Evolutionary conservation across 805 yeast genomes (phyloP).

Genomic region (Yamadazyma paraphyllophila): DNA sequence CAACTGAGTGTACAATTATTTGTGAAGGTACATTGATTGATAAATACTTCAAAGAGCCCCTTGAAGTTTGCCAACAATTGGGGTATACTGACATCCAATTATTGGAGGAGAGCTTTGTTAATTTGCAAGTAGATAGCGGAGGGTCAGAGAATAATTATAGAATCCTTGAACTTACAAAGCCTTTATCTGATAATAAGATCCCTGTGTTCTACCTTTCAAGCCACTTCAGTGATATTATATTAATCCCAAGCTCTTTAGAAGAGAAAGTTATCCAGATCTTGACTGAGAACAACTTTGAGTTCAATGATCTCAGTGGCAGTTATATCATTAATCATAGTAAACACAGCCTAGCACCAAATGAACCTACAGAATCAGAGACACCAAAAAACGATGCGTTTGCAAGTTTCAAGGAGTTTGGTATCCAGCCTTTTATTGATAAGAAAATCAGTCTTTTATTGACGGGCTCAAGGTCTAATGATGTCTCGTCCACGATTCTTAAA

Average conservation of each 20-base stretch:
- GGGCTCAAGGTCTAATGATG: conserved; percentile 56
- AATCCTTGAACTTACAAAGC: conserved; percentile 55
- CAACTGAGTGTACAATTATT: conserved; percentile 61
- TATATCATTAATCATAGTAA: conserved; percentile 25
- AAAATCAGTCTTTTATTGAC: conserved; percentile 47
- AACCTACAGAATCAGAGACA: background rate
- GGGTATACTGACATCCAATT: conserved; percentile 37
- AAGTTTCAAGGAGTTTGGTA: conserved; percentile 32
- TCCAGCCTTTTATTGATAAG: conserved; percentile 45
- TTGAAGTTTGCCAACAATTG: conserved; percentile 30
- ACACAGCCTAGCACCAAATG: background rate
- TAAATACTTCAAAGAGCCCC: conserved; percentile 37
- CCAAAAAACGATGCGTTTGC: conserved; percentile 37
- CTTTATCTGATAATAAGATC: conserved; percentile 55
- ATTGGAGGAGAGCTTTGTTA: conserved; percentile 44
- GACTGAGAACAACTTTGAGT: conserved; percentile 41
- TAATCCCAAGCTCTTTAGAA: conserved; percentile 50
- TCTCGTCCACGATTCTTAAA: conserved; percentile 38
- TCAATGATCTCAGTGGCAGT: conserved; percentile 44
- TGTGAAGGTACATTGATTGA: conserved; percentile 42
- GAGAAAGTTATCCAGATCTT: conserved; percentile 46
- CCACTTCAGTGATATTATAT: conserved; percentile 61
- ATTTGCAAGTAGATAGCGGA: conserved; percentile 60
- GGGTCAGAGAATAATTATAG: conserved; percentile 48
- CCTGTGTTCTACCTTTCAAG: conserved; percentile 61